Evolutionary conservation across 352 stramenopile genomes (phyloP), one percentile per base, ranked within the genome.

Genomic region (Globisporangium orthogonon): DNA sequence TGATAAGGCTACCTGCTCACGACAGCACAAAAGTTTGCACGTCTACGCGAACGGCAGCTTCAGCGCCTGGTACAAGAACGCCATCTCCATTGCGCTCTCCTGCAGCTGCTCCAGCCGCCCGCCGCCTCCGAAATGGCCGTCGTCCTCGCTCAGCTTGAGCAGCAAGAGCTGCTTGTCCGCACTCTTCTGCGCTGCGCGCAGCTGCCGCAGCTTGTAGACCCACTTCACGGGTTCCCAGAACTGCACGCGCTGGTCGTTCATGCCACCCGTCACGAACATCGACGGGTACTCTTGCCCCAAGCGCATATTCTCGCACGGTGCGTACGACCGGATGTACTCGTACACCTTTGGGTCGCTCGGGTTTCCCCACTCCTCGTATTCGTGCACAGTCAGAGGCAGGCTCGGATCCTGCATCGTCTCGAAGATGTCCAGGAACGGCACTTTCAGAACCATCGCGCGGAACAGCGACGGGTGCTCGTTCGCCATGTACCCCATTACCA

Each of bases 291-390:
- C 57, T 1, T 56, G 45, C 11, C 65, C 63, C 4, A 58, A 44
- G 0, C 67, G 67, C 41, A 95, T 58, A 62, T 95, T 95, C 44
- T 86, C 79, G 30, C 73, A 87, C 15, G 86, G 86, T 7, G 82
- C 80, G 56, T 94, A 95, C n/a, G 84, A 90, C 30, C 72, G 58
- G 41, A 95, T 94, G 67, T 92, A 94, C 18, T 74, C 67, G 31
- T 64, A 63, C 13, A 79, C 71, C 5, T 71, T 59, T 1, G 63
- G 58, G 23, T 85, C 71, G 3, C 10, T 43, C 13, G 83, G 82
- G 53, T 97, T 83, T 2, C 89, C 88, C 89, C 89, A 97, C 65
- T 97, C 91, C 50, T 97, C 87, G 56, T 96, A 97, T 69, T 97
- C 91, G 62, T 97, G 85, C 17, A 96, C 67, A 11, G 91, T 97